Base-by-base conservation (phyloP, 805 yeast genomes). In the Myxozyma neotropica region DNA sequence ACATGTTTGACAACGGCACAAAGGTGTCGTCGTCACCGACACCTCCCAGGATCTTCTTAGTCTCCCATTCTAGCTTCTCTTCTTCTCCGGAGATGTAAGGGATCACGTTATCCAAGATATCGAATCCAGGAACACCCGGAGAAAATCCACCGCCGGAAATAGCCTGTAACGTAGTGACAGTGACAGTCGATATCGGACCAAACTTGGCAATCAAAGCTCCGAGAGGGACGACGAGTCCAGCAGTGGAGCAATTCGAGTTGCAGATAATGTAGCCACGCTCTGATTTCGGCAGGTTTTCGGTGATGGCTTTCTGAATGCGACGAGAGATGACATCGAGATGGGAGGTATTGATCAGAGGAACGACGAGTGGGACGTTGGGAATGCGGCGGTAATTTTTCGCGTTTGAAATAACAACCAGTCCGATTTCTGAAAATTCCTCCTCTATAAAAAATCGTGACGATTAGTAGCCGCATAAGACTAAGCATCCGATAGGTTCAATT, bases 1-100 rank as follows among this genome's bases (percentile, higher is more conserved):
- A 86, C 73, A 93, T 77, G 69, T 89, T 85, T 52, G 84, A 85
- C 3, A 84, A 74, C 58, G 88, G 77, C 38, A 84, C 75, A 15
- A 79, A 78, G 66, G 89, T 83, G 23, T 82, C 83, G 47, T 76
- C 74, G 8, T 79, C 80, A 38, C 75, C 80, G 70, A 83, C 72
- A 55, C 78, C 72, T 65, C 97, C 97, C 70, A 94, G 81, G 66
- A 94, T 94, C 79, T 94, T 94, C 73, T 89, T 88, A 55, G 98
- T 91, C 79, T 94, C 99, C 95, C 96, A 91, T 77, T 94, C 99
- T 69, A 94, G 89, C 78, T 94, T 94, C 68, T 94, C 99, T 78
- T 94, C 99, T 77, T 94, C 99, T 47, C 98, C 97, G 66, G 91
- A 80, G 71, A 94, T 94, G 81, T 79, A 94, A 43, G 99, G 99